These are phyloP conservation scores for Cucurbita argyrosperma DNA, from an alignment of 306 rosid species.

Conservation along the genomic window DNA sequence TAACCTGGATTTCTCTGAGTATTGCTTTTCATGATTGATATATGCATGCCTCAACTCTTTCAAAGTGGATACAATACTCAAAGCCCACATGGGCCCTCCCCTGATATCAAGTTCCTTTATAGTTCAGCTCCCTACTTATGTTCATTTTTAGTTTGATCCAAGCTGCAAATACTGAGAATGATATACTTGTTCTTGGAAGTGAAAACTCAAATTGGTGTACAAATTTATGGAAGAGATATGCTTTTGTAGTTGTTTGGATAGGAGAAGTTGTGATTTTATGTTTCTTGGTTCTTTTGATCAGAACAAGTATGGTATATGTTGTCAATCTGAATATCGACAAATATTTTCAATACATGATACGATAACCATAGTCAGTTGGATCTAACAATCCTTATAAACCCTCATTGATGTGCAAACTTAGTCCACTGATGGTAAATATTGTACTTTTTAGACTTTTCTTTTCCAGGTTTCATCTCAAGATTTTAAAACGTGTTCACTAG, in stretches of 20 bases:
- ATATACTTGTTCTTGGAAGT: background rate
- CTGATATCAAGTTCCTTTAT: background rate
- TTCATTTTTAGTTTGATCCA: background rate
- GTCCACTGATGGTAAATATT: too few species aligned
- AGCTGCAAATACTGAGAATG: background rate
- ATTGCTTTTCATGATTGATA: background rate
- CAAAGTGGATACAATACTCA: background rate
- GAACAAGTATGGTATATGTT: background rate
- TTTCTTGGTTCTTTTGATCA: too few species aligned
- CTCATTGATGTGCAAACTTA: too few species aligned
- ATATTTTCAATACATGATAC: background rate
- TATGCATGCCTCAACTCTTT: background rate
- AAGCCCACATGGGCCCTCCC: background rate
- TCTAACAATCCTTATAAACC: too few species aligned
- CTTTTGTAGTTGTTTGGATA: background rate
- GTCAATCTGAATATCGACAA: too few species aligned
- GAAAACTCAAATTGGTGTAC: background rate
- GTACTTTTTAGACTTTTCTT: too few species aligned
- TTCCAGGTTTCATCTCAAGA: too few species aligned
- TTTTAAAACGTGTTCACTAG: too few species aligned
- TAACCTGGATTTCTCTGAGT: background rate
- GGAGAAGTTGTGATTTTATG: background rate
- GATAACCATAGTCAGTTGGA: too few species aligned
- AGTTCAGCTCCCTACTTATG: background rate
- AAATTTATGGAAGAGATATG: background rate